Conservation (phyloP, 768 basidiomycete genomes). For the Tricholoma hemisulphureum region DNA sequence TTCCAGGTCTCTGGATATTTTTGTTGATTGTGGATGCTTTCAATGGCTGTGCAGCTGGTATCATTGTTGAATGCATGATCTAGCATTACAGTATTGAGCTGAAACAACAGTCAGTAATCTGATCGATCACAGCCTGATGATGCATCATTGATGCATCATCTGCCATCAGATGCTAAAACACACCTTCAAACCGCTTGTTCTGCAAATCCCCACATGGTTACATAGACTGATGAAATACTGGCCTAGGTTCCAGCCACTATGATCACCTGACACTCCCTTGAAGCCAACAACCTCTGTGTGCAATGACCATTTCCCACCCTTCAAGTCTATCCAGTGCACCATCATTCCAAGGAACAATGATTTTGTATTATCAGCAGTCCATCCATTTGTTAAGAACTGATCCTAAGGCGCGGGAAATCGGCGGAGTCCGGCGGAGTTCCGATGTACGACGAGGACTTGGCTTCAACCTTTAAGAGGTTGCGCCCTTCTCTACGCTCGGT, state of each 20-base stretch:
- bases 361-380: constrained; percentile 16
- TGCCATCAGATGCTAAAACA: no score
- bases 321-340: constrained; percentile 12
- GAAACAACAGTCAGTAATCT: not conserved
- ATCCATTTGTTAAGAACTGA: no score
- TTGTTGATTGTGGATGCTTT: constrained; percentile 10
- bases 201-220: constrained; percentile 22
- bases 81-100: constrained; percentile 22
- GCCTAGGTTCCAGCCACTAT: not conserved
- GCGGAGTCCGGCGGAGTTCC: no score
- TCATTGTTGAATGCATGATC: constrained; percentile 23
- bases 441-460: no score
- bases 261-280: not conserved
- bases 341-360: constrained; percentile 9
- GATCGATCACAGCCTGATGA: not conserved
- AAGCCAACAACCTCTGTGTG: not conserved
- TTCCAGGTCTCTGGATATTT: constrained; percentile 10
- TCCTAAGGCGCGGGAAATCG: no score
- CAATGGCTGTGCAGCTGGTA: constrained; percentile 12
- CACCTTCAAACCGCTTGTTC: not conserved
- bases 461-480: no score
- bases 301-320: not conserved
- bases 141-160: constrained; percentile 9
- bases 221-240: constrained; percentile 1
- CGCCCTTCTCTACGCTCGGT: no score